A percentile compares a stretch with the other conserved stretches of the same genome.
Evolutionary conservation across 495 filamentous ascomycete genomes (phyloP).

Genomic region (Podospora australis): DNA sequence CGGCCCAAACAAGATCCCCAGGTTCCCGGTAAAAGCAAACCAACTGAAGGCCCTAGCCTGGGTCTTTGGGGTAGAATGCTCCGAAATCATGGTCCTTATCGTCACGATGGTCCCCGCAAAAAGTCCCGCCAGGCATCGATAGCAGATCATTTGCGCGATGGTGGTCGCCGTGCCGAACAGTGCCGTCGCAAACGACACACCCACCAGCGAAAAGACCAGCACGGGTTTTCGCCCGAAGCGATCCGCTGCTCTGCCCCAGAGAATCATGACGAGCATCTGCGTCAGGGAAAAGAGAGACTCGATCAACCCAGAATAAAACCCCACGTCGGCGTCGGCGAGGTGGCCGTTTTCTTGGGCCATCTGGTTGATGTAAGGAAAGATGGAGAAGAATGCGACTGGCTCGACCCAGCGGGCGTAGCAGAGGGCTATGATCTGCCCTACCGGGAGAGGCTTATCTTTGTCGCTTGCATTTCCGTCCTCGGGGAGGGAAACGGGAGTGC

Average conservation of each 20-base stretch:
- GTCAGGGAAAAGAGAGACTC: conserved; percentile 66
- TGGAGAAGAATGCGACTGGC: conserved; percentile 66
- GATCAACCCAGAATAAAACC: conserved; percentile 67
- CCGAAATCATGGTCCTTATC: conserved; percentile 63
- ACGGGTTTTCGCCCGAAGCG: conserved; percentile 61
- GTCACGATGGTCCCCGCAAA: conserved; percentile 66
- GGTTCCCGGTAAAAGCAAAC: conserved; percentile 62
- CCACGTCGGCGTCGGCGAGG: conserved; percentile 52
- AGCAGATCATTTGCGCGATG: conserved; percentile 61
- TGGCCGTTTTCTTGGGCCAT: conserved; percentile 59
- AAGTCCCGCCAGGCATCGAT: conserved; percentile 57
- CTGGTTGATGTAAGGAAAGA: conserved; percentile 67
- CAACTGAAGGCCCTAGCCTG: conserved; percentile 65
- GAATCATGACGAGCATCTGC: conserved; percentile 50
- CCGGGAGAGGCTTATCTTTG: conserved; percentile 43
- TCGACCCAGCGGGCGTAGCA: conserved; percentile 66
- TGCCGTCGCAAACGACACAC: conserved; percentile 49
- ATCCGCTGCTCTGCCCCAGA: conserved; percentile 61
- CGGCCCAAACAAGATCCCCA: conserved; percentile 65
- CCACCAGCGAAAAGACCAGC: conserved; percentile 54
- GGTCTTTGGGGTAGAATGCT: conserved; percentile 58
- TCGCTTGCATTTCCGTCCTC: conserved; percentile 13
- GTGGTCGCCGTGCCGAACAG: conserved; percentile 56
- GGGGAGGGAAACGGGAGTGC: not conserved
- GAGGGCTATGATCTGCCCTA: conserved; percentile 54